These are phyloP conservation scores for Chlamydomonas sphaeroides DNA, from an alignment of 139 green algal genomes.

Conservation along the genomic window DNA sequence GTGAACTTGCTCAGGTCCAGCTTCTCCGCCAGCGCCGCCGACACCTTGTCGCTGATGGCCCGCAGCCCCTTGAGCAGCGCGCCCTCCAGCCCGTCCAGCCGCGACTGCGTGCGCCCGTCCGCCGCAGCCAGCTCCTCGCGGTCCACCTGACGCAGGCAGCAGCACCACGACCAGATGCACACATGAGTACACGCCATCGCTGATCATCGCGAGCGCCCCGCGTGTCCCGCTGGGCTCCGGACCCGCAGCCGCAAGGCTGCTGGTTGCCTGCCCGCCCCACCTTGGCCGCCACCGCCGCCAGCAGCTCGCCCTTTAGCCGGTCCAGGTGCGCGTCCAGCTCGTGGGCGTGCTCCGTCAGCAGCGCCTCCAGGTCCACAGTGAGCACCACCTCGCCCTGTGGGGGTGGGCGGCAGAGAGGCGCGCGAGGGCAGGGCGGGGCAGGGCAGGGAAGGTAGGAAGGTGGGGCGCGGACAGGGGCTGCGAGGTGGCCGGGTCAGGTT, in stretches of 20 bases:
- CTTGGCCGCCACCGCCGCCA: conserved; percentile 30
- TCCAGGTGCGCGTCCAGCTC: conserved; percentile 56
- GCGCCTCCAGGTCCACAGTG: conserved; percentile 47
- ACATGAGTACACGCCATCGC: too few relatives aligned
- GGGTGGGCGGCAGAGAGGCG: not conserved
- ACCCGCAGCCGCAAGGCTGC: too few relatives aligned
- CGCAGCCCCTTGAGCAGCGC: conserved; percentile 60
- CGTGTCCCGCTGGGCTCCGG: too few relatives aligned
- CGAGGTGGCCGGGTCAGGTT: too few relatives aligned
- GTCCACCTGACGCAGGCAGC: conserved; percentile 44
- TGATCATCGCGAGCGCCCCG: too few relatives aligned
- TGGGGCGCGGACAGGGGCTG: too few relatives aligned
- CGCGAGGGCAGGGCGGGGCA: too few relatives aligned
- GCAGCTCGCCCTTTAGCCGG: conserved; percentile 39
- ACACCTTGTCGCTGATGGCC: conserved; percentile 60
- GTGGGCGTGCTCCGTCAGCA: conserved; percentile 46
- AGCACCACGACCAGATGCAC: too few relatives aligned
- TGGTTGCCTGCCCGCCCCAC: too few relatives aligned
- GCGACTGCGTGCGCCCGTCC: conserved; percentile 36
- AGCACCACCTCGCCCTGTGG: conserved; percentile 50
- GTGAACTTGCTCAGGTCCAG: conserved; percentile 53
- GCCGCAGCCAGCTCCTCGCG: conserved; percentile 48
- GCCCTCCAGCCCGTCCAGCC: conserved; percentile 47
- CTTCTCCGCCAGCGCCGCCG: conserved; percentile 55
- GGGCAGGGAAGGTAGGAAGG: too few relatives aligned